phyloP scores from a whole-genome alignment of 1,284 basidiomycete genomes.

The Trichosporon coremiiforme region DNA sequence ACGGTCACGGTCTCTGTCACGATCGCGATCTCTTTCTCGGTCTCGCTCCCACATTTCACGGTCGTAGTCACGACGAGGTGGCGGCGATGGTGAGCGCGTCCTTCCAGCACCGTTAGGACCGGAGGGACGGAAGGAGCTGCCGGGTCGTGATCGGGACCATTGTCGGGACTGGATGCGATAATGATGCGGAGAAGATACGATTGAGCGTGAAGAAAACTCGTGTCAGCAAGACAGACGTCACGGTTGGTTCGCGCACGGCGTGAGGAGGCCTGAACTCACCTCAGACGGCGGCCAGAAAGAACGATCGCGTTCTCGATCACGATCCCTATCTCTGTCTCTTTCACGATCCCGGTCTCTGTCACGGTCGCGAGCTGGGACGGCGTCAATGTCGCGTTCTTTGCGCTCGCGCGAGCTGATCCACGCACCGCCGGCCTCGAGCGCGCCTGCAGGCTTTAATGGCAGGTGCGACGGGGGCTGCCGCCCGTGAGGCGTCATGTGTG shows the following conservation, averaged over 20 bases:
- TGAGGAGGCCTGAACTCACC: conserved; percentile 20
- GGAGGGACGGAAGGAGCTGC: conserved; percentile 26
- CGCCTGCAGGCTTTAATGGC: conserved; percentile 32
- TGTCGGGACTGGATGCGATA: conserved; percentile 21
- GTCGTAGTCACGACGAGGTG: conserved; percentile 24
- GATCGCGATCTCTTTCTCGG: conserved; percentile 26
- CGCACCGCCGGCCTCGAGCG: conserved; percentile 26
- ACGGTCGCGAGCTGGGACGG: conserved; percentile 31
- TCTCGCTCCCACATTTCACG: conserved; percentile 25
- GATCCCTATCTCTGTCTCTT: conserved; percentile 19
- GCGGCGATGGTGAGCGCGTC: conserved; percentile 27
- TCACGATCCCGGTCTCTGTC: conserved; percentile 20
- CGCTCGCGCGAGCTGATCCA: conserved; percentile 22
- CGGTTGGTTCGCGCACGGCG: not conserved
- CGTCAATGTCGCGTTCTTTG: conserved; percentile 31
- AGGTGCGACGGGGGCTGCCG: conserved; percentile 35
- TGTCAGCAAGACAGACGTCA: not conserved
- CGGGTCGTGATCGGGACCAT: conserved; percentile 24
- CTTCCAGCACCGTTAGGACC: conserved; percentile 27
- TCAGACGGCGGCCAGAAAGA: conserved; percentile 27
- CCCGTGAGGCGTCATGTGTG: conserved; percentile 34
- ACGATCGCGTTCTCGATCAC: conserved; percentile 1
- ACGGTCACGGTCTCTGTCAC: conserved; percentile 23
- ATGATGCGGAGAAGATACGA: not conserved
- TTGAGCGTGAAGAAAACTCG: not conserved